These are phyloP conservation scores for Colletotrichum paranaense DNA, from an alignment of 2,329 filamentous ascomycete genomes.

Conservation along the genomic window DNA sequence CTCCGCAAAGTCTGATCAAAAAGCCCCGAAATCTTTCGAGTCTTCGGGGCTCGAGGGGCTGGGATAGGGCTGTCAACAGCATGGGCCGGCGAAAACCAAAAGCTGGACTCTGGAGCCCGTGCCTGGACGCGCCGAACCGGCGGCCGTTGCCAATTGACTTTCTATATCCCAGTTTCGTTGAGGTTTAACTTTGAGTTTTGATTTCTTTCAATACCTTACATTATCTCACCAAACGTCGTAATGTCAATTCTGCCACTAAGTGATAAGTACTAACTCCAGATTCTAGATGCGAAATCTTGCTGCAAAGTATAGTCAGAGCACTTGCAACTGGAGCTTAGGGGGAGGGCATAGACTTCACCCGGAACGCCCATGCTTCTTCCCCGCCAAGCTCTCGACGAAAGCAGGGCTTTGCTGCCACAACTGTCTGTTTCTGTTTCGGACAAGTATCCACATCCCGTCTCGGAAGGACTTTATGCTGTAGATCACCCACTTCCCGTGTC, in stretches of 20 bases:
- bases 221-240: too few relatives aligned
- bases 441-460: constrained; percentile 9
- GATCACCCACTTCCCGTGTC: background rate
- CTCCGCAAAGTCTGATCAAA: background rate
- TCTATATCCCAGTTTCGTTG: too few relatives aligned
- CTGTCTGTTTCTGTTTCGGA: background rate
- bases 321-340: too few relatives aligned
- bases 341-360: background rate
- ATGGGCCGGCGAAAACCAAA: background rate
- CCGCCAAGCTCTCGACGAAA: background rate
- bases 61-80: background rate
- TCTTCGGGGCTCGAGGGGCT: background rate
- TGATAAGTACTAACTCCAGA: too few relatives aligned
- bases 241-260: too few relatives aligned
- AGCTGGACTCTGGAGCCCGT: background rate
- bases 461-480: background rate
- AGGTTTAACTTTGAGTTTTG: too few relatives aligned
- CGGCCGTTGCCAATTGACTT: background rate
- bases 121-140: background rate
- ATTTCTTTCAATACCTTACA: too few relatives aligned
- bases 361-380: background rate
- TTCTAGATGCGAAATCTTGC: too few relatives aligned
- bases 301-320: too few relatives aligned
- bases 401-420: background rate
- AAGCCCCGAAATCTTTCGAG: background rate